Percentiles rank a stretch among this genome's conserved stretches.
Conservation (phyloP, 352 stramenopile species). For the Blastocystis sp. region DNA sequence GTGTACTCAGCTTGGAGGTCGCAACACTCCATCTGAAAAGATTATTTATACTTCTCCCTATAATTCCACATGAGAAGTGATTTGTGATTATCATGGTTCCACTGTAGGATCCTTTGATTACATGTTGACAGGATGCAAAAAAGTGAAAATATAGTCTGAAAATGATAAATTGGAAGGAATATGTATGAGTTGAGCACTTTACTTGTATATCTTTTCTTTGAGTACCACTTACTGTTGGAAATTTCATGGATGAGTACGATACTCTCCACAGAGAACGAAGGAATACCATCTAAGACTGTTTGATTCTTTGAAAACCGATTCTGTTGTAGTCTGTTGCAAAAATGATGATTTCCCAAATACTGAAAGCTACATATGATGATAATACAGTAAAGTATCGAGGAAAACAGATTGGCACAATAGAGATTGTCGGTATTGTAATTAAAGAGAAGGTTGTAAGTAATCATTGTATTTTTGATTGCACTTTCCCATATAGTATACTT, state of each 20-base stretch:
- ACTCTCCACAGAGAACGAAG: too few relatives aligned
- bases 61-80: background rate
- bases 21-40: background rate
- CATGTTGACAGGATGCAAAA: too few relatives aligned
- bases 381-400: background rate
- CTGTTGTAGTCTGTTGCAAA: background rate
- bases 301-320: too few relatives aligned
- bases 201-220: too few relatives aligned
- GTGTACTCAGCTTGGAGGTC: background rate
- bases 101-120: too few relatives aligned
- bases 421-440: slow-evolving; percentile 15
- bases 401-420: background rate
- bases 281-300: too few relatives aligned
- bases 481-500: background rate
- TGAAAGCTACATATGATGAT: background rate
- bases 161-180: too few relatives aligned
- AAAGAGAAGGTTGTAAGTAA: background rate
- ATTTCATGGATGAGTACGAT: too few relatives aligned
- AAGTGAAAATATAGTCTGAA: too few relatives aligned
- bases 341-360: background rate
- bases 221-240: too few relatives aligned
- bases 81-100: background rate
- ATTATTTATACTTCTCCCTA: background rate
- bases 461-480: background rate
- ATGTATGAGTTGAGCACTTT: too few relatives aligned